Conservation (phyloP, 345 rosid genomes). For the Bruguiera parviflora region DNA sequence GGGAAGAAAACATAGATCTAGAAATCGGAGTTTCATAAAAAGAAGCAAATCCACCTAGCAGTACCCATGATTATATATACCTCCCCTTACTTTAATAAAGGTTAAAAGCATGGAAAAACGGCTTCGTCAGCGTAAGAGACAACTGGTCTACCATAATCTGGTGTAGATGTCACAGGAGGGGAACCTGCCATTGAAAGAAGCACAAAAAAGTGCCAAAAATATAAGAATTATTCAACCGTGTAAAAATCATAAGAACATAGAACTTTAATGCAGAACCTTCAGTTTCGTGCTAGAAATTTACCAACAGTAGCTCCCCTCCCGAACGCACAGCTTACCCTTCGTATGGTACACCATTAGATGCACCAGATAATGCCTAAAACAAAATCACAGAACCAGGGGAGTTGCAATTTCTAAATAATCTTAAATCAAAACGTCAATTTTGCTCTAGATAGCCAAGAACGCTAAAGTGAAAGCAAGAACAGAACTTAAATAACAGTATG, state of each 20-base stretch:
- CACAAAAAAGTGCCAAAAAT: no score
- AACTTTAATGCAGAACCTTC: neutral
- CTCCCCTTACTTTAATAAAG: conserved; percentile 80
- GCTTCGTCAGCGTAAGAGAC: conserved; percentile 85
- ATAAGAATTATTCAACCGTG: no score
- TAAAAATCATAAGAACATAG: neutral
- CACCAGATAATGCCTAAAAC: no score
- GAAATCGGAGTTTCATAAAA: neutral
- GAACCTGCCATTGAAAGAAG: conserved; percentile 38
- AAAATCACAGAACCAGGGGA: no score
- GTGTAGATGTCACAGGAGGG: conserved; percentile 64
- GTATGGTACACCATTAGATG: no score
- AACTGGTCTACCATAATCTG: conserved; percentile 60
- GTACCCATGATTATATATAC: conserved; percentile 28
- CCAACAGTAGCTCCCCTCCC: no score
- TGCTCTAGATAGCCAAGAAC: neutral
- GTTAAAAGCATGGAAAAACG: conserved; percentile 58
- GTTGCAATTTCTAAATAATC: no score
- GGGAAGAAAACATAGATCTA: neutral
- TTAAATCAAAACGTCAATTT: no score
- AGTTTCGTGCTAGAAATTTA: no score
- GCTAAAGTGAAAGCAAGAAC: neutral
- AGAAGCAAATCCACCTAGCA: neutral
- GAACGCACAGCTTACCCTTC: no score
- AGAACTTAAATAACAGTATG: neutral